Percentiles rank a stretch among this genome's conserved stretches.
Conservation (phyloP, 805 yeast genomes). For the Saccharomycopsis fibuligera region DNA sequence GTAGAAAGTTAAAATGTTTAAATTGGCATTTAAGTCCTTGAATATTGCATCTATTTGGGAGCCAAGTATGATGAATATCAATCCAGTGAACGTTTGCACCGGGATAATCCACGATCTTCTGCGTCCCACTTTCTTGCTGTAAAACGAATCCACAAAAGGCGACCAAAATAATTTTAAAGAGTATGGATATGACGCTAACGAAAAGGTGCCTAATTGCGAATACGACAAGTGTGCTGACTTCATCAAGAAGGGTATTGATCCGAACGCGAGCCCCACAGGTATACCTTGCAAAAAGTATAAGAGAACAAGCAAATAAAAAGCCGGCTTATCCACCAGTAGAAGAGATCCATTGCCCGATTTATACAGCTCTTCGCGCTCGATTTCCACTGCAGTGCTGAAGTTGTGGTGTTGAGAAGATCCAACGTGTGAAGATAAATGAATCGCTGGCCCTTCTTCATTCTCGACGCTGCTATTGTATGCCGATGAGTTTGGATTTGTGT, state of each 20-base stretch:
- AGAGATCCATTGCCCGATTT: constrained; percentile 9
- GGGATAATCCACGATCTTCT: constrained; percentile 94
- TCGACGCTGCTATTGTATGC: constrained; percentile 2
- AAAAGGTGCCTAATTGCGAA: constrained; percentile 84
- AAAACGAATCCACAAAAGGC: constrained; percentile 89
- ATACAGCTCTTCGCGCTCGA: neutral
- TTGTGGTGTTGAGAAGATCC: constrained; percentile 2
- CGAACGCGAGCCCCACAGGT: constrained; percentile 94
- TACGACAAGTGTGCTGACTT: constrained; percentile 72
- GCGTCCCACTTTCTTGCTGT: constrained; percentile 61
- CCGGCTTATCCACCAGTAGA: constrained; percentile 49
- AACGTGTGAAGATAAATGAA: neutral
- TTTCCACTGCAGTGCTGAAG: neutral
- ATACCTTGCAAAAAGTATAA: constrained; percentile 90
- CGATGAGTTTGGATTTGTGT: neutral
- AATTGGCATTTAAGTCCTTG: constrained; percentile 35
- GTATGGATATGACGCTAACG: constrained; percentile 92
- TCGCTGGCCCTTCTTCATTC: neutral
- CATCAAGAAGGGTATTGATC: constrained; percentile 83
- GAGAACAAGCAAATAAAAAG: constrained; percentile 65
- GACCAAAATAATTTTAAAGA: constrained; percentile 91
- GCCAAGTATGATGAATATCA: constrained; percentile 64
- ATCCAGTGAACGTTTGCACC: constrained; percentile 73
- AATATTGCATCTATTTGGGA: constrained; percentile 43
- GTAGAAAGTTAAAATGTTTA: constrained; percentile 53